A percentile compares a stretch with the other conserved stretches of the same genome.
These are phyloP conservation scores for Eucalyptus shirleyi DNA, from an alignment of 345 rosid genomes.

Conservation along the genomic window DNA sequence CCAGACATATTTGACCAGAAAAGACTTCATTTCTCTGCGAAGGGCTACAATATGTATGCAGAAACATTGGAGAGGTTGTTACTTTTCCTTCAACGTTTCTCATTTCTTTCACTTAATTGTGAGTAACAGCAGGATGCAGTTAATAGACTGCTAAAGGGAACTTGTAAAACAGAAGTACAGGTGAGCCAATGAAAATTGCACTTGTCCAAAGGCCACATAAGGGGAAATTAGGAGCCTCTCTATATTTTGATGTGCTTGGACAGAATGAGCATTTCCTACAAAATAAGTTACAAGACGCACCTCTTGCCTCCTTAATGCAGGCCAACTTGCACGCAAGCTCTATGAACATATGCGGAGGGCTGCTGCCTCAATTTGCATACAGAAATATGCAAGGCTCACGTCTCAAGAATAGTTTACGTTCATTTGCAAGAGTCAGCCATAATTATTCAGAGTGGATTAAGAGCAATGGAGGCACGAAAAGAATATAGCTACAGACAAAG, in stretches of 20 bases:
- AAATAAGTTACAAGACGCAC: constrained; percentile 11
- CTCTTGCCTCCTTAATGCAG: constrained; percentile 27
- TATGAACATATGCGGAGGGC: constrained; percentile 68
- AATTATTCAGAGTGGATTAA: constrained; percentile 44
- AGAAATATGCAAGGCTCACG: constrained; percentile 64
- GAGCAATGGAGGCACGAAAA: constrained; percentile 46
- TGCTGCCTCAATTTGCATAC: constrained; percentile 81
- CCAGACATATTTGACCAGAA: constrained; percentile 71
- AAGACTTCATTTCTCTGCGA: constrained; percentile 67
- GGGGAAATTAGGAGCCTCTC: background rate
- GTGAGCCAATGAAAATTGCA: background rate
- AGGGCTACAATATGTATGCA: constrained; percentile 75
- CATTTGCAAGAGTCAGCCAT: constrained; percentile 29
- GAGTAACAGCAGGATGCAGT: background rate
- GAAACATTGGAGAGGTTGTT: constrained; percentile 75
- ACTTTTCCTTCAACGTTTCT: background rate
- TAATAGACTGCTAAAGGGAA: background rate
- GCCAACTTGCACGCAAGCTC: constrained; percentile 71
- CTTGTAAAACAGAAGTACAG: background rate
- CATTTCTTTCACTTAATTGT: background rate
- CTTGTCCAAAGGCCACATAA: background rate
- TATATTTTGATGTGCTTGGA: background rate
- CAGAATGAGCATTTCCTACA: background rate
- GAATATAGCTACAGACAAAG: constrained; percentile 34
- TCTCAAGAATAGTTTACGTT: constrained; percentile 88